These are phyloP conservation scores for Cryptococcus maquisensis DNA, from an alignment of 1,284 basidiomycete genomes.

Conservation along the genomic window DNA sequence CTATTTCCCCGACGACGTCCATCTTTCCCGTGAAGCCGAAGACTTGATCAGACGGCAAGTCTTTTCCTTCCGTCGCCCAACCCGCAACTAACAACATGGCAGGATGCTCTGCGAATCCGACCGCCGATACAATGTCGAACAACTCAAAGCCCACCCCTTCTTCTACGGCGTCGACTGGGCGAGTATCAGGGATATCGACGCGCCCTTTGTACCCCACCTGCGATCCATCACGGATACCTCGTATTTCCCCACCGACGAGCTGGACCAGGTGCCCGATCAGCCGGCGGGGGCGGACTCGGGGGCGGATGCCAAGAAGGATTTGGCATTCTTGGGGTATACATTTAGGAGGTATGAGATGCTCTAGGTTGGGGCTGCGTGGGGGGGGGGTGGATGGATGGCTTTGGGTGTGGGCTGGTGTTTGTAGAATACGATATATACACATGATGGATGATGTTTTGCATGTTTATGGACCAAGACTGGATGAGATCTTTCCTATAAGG, in stretches of 20 bases:
- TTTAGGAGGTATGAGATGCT: conserved; percentile 11
- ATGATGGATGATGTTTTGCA: too few relatives aligned
- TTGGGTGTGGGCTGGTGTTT: too few relatives aligned
- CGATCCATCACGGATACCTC: conserved; percentile 90
- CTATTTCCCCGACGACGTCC: conserved; percentile 93
- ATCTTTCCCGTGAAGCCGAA: conserved; percentile 86
- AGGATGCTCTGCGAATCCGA: conserved; percentile 80
- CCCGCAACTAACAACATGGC: background rate
- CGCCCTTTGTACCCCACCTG: conserved; percentile 90
- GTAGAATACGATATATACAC: too few relatives aligned
- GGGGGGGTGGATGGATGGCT: background rate
- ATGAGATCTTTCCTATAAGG: too few relatives aligned
- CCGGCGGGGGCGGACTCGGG: conserved; percentile 57
- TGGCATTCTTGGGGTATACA: conserved; percentile 82
- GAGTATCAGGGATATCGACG: conserved; percentile 84
- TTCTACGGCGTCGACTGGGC: conserved; percentile 96
- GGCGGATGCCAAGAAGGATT: conserved; percentile 71
- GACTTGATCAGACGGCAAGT: conserved; percentile 74
- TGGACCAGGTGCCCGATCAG: conserved; percentile 70
- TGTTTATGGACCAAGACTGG: too few relatives aligned
- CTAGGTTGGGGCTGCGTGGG: conserved; percentile 2
- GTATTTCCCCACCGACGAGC: conserved; percentile 96
- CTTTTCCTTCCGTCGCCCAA: background rate
- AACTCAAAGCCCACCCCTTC: conserved; percentile 92
- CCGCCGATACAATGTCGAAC: conserved; percentile 70